Percentiles rank a stretch among this genome's conserved stretches.
phyloP scores from a whole-genome alignment of 352 stramenopile species.

The Halophytophthora batemanensis region DNA sequence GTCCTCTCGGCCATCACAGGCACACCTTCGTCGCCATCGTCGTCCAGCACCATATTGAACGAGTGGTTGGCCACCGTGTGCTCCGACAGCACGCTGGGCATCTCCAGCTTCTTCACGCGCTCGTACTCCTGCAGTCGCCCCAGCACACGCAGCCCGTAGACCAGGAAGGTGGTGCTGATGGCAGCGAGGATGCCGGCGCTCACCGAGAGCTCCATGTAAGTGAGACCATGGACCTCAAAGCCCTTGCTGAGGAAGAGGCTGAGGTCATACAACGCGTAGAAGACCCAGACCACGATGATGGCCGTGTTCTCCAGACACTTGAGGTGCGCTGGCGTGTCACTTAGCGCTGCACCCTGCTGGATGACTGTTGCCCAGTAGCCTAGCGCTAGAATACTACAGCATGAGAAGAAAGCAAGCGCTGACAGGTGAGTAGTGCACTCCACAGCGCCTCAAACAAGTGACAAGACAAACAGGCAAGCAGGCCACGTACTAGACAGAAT shows the following conservation, averaged over 20 bases:
- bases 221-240: slow-evolving; percentile 25
- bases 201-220: slow-evolving; percentile 29
- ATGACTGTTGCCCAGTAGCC: slow-evolving; percentile 41
- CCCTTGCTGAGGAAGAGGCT: slow-evolving; percentile 36
- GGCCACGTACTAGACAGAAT: slow-evolving; percentile 41
- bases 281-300: slow-evolving; percentile 29
- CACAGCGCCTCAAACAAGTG: too few species aligned
- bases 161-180: slow-evolving; percentile 36
- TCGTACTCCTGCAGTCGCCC: slow-evolving; percentile 28
- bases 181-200: slow-evolving; percentile 31
- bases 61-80: slow-evolving; percentile 21
- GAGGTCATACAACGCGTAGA: slow-evolving; percentile 35
- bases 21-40: slow-evolving; percentile 25
- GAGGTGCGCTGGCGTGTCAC: slow-evolving; percentile 19
- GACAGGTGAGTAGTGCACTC: too few species aligned
- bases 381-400: slow-evolving; percentile 28
- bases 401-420: not conserved
- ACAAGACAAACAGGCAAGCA: too few species aligned
- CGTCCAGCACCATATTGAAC: slow-evolving; percentile 27
- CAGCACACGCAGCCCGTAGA: slow-evolving; percentile 33
- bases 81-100: slow-evolving; percentile 23
- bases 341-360: slow-evolving; percentile 21
- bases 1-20: slow-evolving; percentile 17
- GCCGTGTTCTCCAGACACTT: slow-evolving; percentile 25
- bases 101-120: slow-evolving; percentile 17